Percentiles rank a stretch among this genome's conserved stretches.
Evolutionary conservation across 306 rosid genomes (phyloP).

Genomic region (Nissolia schottii): DNA sequence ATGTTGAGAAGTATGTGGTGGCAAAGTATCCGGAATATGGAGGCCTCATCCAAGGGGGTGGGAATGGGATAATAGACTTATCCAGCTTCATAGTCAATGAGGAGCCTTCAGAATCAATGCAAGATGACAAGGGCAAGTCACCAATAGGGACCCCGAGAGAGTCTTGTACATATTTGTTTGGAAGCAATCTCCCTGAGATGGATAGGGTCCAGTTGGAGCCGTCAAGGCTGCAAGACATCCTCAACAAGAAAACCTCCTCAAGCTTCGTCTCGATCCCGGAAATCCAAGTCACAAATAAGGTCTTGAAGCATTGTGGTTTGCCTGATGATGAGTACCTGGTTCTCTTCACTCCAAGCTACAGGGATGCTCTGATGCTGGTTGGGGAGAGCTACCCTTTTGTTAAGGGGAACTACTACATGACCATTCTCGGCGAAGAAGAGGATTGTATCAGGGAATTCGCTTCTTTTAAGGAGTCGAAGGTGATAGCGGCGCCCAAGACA

Average conservation of each 20-base stretch:
- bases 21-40: conserved; percentile 84
- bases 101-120: conserved; percentile 43
- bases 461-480: conserved; percentile 62
- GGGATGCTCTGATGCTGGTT: conserved; percentile 70
- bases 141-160: conserved; percentile 57
- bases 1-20: conserved; percentile 73
- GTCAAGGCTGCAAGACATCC: conserved; percentile 77
- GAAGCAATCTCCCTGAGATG: conserved; percentile 66
- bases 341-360: conserved; percentile 66
- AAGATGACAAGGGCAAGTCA: conserved; percentile 58
- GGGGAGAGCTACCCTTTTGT: conserved; percentile 82
- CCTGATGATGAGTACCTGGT: conserved; percentile 67
- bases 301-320: conserved; percentile 71
- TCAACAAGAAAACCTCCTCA: conserved; percentile 66
- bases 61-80: conserved; percentile 49
- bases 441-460: conserved; percentile 66
- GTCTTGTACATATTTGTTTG: conserved; percentile 44
- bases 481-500: conserved; percentile 56
- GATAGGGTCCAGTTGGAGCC: conserved; percentile 68
- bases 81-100: conserved; percentile 58
- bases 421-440: conserved; percentile 44
- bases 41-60: conserved; percentile 49
- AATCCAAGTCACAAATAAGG: conserved; percentile 63
- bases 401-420: conserved; percentile 63
- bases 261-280: conserved; percentile 83